Evolutionary conservation across 2,329 filamentous ascomycete genomes (phyloP), one percentile per base, ranked within the genome.

Genomic region (Aureobasidium sp.): DNA sequence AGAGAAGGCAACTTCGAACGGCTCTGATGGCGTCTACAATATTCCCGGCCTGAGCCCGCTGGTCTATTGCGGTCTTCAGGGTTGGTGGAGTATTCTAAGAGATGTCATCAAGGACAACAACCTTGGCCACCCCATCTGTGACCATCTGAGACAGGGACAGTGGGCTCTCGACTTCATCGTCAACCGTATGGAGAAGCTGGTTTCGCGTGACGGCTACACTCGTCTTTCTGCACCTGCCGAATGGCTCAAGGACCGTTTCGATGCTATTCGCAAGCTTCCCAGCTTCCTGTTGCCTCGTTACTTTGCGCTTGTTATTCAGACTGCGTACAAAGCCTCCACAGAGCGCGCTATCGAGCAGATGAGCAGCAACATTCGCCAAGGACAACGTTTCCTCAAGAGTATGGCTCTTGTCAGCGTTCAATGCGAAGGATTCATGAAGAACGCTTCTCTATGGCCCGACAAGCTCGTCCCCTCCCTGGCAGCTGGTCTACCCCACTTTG

Each of bases 11-110:
- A 85, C 84, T 7, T 96, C 89, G 66, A 83, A 82, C 57, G 90
- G 91, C 4, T 82, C 84, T 64, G 90, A 97, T 72, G 93, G 94
- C n/a, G 87, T 87, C 9, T 99, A 97, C 76, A 84, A 87, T 59
- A 88, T 99, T 66, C 94, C 94, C 1, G 87, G 87, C 1, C 81
- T 92, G 71, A 93, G 92, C 2, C 86, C 88, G 63, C 82, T 97
- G 46, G 90, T 97, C 2, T 99, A 97, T 74, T 93, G 93, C 64
- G 94, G 94, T 64, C 81, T 99, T n/a, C 94, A 99, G 74, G 95
- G 95, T 41, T 99, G 94, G 93, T 96, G 93, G 92, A 97, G 92
- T 72, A 80, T 96, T 0, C 78, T 99, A 46, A 87, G 91, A 68
- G 82, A 89, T 63, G 88, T 99, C 65, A 89, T 97, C 68, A 84